These are phyloP conservation scores for Chrysoporthe puriensis DNA, from an alignment of 2,329 filamentous ascomycete genomes.

Conservation along the genomic window DNA sequence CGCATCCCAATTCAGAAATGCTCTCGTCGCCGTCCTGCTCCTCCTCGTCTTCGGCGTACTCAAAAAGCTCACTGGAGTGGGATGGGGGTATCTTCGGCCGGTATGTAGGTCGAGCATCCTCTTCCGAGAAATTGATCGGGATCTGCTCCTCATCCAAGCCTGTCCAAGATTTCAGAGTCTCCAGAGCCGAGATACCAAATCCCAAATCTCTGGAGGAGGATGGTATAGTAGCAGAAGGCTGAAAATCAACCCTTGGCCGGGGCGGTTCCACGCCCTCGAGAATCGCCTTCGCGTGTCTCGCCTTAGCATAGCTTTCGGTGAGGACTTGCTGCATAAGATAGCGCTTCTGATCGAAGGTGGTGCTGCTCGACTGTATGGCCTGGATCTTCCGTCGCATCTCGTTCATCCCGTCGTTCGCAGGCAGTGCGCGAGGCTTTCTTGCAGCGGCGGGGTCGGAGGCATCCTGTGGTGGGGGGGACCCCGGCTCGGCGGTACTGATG, in stretches of 20 bases:
- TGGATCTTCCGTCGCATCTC: slow-evolving; percentile 69
- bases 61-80: slow-evolving; percentile 46
- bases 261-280: slow-evolving; percentile 29
- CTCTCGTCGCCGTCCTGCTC: slow-evolving; percentile 28
- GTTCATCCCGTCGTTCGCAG: slow-evolving; percentile 81
- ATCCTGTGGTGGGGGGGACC: slow-evolving; percentile 29
- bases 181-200: slow-evolving; percentile 41
- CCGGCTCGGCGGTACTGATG: slow-evolving; percentile 23
- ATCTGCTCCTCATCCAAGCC: slow-evolving; percentile 48
- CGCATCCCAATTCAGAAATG: slow-evolving; percentile 70
- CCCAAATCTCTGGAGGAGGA: slow-evolving; percentile 21
- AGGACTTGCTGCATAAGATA: slow-evolving; percentile 71
- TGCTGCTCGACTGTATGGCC: slow-evolving; percentile 64
- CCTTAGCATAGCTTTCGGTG: slow-evolving; percentile 63
- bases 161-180: slow-evolving; percentile 63
- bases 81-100: slow-evolving; percentile 53
- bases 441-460: slow-evolving; percentile 33
- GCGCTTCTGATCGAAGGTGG: slow-evolving; percentile 66
- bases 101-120: slow-evolving; percentile 71
- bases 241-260: slow-evolving; percentile 10
- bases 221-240: not conserved
- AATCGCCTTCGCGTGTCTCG: slow-evolving; percentile 19
- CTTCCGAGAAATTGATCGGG: slow-evolving; percentile 36
- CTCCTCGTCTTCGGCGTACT: slow-evolving; percentile 46
- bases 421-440: slow-evolving; percentile 46